A percentile compares a stretch with the other conserved stretches of the same genome.
phyloP scores from a whole-genome alignment of 345 rosid genomes.

The Euphorbia lathyris region DNA sequence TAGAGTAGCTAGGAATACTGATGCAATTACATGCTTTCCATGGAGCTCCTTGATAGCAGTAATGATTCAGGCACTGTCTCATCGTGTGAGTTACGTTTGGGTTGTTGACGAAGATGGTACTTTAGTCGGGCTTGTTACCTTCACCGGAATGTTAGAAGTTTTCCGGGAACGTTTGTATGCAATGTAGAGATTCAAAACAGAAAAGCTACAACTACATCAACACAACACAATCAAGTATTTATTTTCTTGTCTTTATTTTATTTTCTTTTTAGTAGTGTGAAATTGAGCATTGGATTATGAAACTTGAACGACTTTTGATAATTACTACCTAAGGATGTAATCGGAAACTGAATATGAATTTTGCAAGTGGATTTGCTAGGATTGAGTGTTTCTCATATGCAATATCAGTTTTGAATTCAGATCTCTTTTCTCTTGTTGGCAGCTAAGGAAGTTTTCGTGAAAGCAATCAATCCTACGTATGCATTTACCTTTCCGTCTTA shows the following conservation, averaged over 20 bases:
- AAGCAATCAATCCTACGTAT: no score
- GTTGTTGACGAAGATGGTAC: constrained; percentile 49
- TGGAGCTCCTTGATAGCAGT: constrained; percentile 62
- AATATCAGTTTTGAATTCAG: no score
- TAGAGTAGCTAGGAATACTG: constrained; percentile 35
- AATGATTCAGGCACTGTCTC: constrained; percentile 62
- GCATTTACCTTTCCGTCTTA: no score
- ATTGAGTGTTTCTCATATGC: no score
- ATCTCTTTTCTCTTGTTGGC: no score
- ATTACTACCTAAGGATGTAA: no score
- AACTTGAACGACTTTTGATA: background rate
- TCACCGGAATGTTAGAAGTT: constrained; percentile 45
- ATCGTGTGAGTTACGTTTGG: constrained; percentile 51
- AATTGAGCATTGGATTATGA: background rate
- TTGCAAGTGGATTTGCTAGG: no score
- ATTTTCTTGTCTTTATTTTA: background rate
- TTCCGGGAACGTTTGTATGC: constrained; percentile 42
- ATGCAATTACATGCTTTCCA: constrained; percentile 45
- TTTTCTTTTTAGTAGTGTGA: background rate
- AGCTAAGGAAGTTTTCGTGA: no score
- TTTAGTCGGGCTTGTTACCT: constrained; percentile 50
- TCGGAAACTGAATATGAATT: no score
- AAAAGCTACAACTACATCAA: background rate
- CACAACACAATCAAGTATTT: background rate
- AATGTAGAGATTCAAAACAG: background rate